Evolutionary conservation across 768 basidiomycete species (phyloP).

Genomic region (Baorangia bicolor): DNA sequence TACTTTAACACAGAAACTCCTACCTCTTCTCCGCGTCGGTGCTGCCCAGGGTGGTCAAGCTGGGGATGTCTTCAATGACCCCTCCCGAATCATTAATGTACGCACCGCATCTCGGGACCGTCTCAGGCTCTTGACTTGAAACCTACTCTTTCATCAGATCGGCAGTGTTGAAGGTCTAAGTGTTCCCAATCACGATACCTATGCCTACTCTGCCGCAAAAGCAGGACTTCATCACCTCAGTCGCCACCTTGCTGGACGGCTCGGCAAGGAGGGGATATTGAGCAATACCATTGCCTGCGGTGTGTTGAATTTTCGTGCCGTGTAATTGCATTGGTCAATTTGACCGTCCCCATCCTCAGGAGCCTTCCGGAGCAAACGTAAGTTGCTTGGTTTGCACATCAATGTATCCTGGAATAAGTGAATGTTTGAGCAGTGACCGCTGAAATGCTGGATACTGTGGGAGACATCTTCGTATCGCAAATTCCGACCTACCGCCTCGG

Average conservation of each 20-base stretch:
- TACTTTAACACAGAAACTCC: slow-evolving; percentile 57
- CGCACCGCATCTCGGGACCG: slow-evolving; percentile 9
- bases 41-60: slow-evolving; percentile 40
- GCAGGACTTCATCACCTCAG: slow-evolving; percentile 60
- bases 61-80: slow-evolving; percentile 41
- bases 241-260: slow-evolving; percentile 52
- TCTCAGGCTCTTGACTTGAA: neutral
- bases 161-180: slow-evolving; percentile 58
- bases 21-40: slow-evolving; percentile 54
- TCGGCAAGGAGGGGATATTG: slow-evolving; percentile 56
- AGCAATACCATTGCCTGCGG: slow-evolving; percentile 66
- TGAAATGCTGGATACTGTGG: slow-evolving; percentile 45
- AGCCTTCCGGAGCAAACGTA: slow-evolving; percentile 45
- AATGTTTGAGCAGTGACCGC: slow-evolving; percentile 46
- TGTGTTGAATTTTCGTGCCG: slow-evolving; percentile 16
- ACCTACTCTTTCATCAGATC: slow-evolving; percentile 38
- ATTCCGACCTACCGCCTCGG: slow-evolving; percentile 58
- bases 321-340: neutral
- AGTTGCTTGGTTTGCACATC: neutral
- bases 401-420: neutral
- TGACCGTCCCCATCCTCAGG: slow-evolving; percentile 17
- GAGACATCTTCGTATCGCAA: slow-evolving; percentile 41
- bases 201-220: slow-evolving; percentile 66
- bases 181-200: slow-evolving; percentile 59
- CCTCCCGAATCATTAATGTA: slow-evolving; percentile 62